phyloP scores from a whole-genome alignment of 768 basidiomycete genomes.

The Leccinum subgranulosum region DNA sequence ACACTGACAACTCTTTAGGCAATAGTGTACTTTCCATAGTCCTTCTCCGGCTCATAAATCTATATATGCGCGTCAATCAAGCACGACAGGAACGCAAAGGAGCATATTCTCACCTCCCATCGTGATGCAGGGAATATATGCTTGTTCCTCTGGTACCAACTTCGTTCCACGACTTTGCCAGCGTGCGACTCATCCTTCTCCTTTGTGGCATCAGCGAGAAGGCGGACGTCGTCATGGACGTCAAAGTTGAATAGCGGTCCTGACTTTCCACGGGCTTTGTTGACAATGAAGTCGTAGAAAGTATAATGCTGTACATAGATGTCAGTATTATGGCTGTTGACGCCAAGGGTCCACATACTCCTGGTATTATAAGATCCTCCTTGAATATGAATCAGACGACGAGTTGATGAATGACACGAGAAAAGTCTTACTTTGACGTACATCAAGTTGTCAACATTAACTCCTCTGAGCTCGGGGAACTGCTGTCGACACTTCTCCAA shows the following conservation, averaged over 20 bases:
- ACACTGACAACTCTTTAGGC: conserved; percentile 29
- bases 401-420: not conserved
- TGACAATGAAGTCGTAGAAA: conserved; percentile 97
- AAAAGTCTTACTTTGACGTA: conserved; percentile 78
- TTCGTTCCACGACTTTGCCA: conserved; percentile 95
- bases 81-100: not conserved
- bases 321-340: not conserved
- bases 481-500: conserved; percentile 92
- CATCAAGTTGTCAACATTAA: conserved; percentile 96
- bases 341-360: conserved; percentile 49
- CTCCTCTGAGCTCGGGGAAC: conserved; percentile 86
- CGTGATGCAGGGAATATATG: conserved; percentile 96
- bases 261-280: conserved; percentile 97
- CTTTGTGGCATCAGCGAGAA: conserved; percentile 89
- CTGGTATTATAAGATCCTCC: conserved; percentile 98
- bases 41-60: conserved; percentile 94
- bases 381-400: conserved; percentile 30
- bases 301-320: conserved; percentile 76
- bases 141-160: conserved; percentile 94
- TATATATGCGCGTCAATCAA: conserved; percentile 24
- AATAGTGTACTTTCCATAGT: conserved; percentile 90
- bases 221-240: conserved; percentile 96
- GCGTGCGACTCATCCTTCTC: conserved; percentile 99
- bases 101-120: conserved; percentile 68
- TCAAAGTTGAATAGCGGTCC: conserved; percentile 98